phyloP scores from a whole-genome alignment of 139 green algal species.

The Microglena sp. region DNA sequence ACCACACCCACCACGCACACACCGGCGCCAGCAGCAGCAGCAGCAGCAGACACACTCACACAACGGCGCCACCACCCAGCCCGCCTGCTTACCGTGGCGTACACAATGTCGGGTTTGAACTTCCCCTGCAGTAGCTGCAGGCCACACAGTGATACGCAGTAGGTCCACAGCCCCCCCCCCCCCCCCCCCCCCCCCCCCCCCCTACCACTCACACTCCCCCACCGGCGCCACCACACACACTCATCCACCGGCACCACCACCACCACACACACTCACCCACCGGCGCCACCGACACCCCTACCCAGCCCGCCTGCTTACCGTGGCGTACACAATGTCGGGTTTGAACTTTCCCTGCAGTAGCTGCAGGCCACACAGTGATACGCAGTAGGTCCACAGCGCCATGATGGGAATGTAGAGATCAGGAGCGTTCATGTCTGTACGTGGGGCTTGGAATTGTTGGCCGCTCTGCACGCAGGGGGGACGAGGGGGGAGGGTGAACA shows the following conservation, averaged over 20 bases:
- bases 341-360: conserved; percentile 39
- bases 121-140: conserved; percentile 13
- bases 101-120: conserved; percentile 68
- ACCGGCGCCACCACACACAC: too few relatives aligned
- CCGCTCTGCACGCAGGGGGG: conserved; percentile 64
- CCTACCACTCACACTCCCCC: too few relatives aligned
- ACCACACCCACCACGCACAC: too few relatives aligned
- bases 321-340: conserved; percentile 59
- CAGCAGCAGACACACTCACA: too few relatives aligned
- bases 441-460: conserved; percentile 77
- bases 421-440: conserved; percentile 83
- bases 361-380: conserved; percentile 47
- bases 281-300: too few relatives aligned
- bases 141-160: conserved; percentile 57
- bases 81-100: conserved; percentile 46
- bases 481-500: too few relatives aligned
- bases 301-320: conserved; percentile 46
- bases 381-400: conserved; percentile 70
- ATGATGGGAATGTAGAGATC: conserved; percentile 95
- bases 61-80: too few relatives aligned
- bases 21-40: too few relatives aligned
- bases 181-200: too few relatives aligned
- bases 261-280: too few relatives aligned
- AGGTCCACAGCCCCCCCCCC: conserved; percentile 82
- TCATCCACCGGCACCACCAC: too few relatives aligned